Evolutionary conservation across 1,284 basidiomycete genomes (phyloP), one percentile per base, ranked within the genome.

Genomic region (Phellopilus nigrolimitatus): DNA sequence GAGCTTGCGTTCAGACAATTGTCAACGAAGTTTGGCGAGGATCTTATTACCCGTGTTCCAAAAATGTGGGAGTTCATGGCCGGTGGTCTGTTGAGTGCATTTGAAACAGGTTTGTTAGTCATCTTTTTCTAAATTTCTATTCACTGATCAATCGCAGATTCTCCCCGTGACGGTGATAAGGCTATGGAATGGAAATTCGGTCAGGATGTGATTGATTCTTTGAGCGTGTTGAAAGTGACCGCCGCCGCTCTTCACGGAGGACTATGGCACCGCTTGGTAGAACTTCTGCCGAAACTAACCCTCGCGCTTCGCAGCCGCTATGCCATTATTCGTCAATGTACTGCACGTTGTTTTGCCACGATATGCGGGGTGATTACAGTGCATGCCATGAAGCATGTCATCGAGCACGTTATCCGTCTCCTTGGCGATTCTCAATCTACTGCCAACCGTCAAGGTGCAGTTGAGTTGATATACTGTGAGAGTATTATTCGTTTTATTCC

Each of bases 11-110:
- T 99, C 54, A 73, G 79, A 40, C 76, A 89, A 55, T 70, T 99
- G 17, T 93, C 94, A 0, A 64, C 70, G 2, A 79, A 79, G 56
- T 98, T 99, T 61, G 92, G 90, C 1, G 66, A 81, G 2, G 69
- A 69, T 8, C 71, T 98, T 21, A 74, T 99, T 42, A 78, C 84
- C 0, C 72, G 79, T 10, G 82, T 97, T 19, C 95, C 95, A 1
- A 91, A 84, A 59, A 88, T 97, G 75, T 99, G 95, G 95, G 83
- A 88, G 42, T 92, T 90, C 13, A 91, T 97, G 82, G 84, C 84
- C 15, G 84, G 84, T 27, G 84, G 90, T 17, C 66, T 97, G 28
- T 61, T 88, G 33, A 78, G 78, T 51, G 77, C 82, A n/a, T 93
- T 87, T 53, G 69, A 75, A 45, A 66, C 74, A 49, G 81, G 89